Evolutionary conservation across 2,329 filamentous ascomycete species (phyloP).

Genomic region (Elsinoe necatrix): DNA sequence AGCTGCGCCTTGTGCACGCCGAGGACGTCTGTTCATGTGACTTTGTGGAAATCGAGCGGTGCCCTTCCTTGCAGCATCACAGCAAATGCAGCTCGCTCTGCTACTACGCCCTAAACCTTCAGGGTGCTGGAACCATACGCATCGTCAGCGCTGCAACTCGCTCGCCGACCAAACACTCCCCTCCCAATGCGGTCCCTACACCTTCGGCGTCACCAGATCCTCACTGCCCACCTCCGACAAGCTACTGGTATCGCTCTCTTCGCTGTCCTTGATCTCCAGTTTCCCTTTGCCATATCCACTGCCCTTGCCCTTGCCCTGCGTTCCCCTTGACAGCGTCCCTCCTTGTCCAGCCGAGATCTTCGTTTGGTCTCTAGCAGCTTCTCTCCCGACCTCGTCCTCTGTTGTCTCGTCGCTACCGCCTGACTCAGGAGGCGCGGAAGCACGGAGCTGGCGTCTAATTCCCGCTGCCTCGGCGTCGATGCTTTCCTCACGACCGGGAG

Average conservation of each 20-base stretch:
- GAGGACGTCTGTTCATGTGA: too few species aligned
- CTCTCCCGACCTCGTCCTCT: not conserved
- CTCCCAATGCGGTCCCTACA: not conserved
- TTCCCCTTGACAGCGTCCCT: too few species aligned
- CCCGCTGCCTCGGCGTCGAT: not conserved
- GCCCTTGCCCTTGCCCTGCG: not conserved
- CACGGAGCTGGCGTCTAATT: not conserved
- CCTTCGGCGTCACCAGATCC: not conserved
- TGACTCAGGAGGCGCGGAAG: not conserved
- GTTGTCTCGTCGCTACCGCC: not conserved
- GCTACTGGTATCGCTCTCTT: not conserved
- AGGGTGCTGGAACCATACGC: too few species aligned
- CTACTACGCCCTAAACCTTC: too few species aligned
- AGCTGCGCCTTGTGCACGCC: too few species aligned
- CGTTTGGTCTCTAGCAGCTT: too few species aligned
- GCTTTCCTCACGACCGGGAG: not conserved
- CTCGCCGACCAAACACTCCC: not conserved
- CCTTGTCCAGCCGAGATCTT: too few species aligned
- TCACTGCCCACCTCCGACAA: constrained; percentile 2
- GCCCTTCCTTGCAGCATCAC: too few species aligned
- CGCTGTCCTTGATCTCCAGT: not conserved
- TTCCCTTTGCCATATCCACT: not conserved
- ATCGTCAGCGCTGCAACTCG: not conserved
- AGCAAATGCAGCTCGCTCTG: too few species aligned
- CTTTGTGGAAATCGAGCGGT: too few species aligned